phyloP scores from a whole-genome alignment of 176 grass and related monocot species.

The Pontederia paniculata region DNA sequence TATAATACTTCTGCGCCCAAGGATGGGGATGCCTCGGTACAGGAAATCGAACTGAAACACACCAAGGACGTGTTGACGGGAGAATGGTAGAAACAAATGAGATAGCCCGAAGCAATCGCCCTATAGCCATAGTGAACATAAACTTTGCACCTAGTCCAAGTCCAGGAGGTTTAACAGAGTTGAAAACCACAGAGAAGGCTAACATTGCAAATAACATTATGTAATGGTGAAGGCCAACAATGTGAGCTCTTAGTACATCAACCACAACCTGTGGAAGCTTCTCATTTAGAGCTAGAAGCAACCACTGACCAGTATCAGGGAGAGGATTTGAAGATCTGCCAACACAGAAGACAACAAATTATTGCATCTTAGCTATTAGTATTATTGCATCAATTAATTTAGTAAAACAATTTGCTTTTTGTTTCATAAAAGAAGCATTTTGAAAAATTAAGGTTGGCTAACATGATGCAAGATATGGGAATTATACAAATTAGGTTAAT shows the following conservation, averaged over 20 bases:
- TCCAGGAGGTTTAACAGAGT: slow-evolving; percentile 79
- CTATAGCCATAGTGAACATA: slow-evolving; percentile 84
- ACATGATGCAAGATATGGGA: no score
- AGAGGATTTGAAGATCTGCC: slow-evolving; percentile 61
- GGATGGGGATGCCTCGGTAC: slow-evolving; percentile 74
- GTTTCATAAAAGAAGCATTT: no score
- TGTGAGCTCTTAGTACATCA: slow-evolving; percentile 53
- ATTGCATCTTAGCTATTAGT: neutral
- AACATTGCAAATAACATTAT: slow-evolving; percentile 91
- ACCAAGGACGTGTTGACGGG: slow-evolving; percentile 76
- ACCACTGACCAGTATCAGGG: slow-evolving; percentile 88
- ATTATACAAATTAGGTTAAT: no score
- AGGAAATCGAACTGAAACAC: slow-evolving; percentile 48
- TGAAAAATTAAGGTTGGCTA: no score
- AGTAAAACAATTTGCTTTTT: no score
- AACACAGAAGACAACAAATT: slow-evolving; percentile 5
- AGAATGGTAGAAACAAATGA: slow-evolving; percentile 87
- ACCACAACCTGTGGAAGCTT: slow-evolving; percentile 53
- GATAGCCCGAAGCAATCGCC: slow-evolving; percentile 55
- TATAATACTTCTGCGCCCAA: slow-evolving; percentile 82
- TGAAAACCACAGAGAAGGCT: slow-evolving; percentile 66
- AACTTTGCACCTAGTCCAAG: slow-evolving; percentile 70
- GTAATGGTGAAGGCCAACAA: slow-evolving; percentile 81
- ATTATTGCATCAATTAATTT: no score
- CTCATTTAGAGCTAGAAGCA: slow-evolving; percentile 70